Evolutionary conservation across 805 yeast species (phyloP).

Genomic region (Candida nanaspora): DNA sequence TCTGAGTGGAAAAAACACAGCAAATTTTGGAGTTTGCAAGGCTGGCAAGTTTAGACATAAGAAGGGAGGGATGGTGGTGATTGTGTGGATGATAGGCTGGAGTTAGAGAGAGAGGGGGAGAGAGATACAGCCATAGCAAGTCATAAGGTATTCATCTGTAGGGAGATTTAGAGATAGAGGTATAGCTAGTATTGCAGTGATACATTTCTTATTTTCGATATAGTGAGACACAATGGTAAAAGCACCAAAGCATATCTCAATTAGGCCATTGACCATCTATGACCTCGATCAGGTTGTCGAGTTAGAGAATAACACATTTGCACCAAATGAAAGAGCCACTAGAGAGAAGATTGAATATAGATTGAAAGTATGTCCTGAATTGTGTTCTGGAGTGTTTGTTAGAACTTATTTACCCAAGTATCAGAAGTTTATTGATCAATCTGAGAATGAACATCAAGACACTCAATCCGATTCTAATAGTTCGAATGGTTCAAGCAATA

Average conservation of each 20-base stretch:
- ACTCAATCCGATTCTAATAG: conserved; percentile 3
- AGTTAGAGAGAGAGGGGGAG: no score
- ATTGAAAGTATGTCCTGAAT: conserved; percentile 78
- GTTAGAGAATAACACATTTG: conserved; percentile 66
- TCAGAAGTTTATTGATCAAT: conserved; percentile 29
- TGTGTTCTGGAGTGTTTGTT: conserved; percentile 81
- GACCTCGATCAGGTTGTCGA: conserved; percentile 58
- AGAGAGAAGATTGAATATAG: conserved; percentile 61
- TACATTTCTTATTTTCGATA: no score
- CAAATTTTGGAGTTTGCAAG: no score
- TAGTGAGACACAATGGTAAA: neutral
- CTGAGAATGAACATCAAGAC: conserved; percentile 13
- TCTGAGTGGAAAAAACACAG: no score
- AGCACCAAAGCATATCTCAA: conserved; percentile 54
- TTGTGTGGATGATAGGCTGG: no score
- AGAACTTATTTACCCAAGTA: conserved; percentile 51
- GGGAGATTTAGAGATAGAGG: no score
- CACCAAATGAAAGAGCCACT: conserved; percentile 61
- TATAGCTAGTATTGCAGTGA: no score
- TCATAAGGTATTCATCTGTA: no score
- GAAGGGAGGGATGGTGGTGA: no score
- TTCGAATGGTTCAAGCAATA: conserved; percentile 12
- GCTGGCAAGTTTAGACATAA: no score
- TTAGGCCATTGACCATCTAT: conserved; percentile 72
- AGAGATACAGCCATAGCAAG: no score